Base-by-base conservation (phyloP, 176 grass and related monocot genomes). In the Poa pratensis region DNA sequence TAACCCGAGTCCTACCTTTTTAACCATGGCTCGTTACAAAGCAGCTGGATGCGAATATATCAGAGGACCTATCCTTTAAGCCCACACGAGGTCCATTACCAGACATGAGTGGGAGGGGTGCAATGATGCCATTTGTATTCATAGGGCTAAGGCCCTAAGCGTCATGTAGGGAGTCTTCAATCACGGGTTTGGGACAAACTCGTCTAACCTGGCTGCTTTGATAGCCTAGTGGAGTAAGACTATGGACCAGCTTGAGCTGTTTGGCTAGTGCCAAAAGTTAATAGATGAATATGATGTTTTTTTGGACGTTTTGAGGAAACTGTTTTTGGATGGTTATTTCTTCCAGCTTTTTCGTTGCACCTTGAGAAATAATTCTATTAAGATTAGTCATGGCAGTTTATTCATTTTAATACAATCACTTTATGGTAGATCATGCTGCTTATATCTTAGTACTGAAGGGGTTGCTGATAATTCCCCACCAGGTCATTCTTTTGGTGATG, bases 371-470 rank as follows among this genome's bases (percentile, higher is more conserved):
- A 73, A 48, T 48, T 24, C 12, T 48, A 78, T 78, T 24, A 7
- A 79, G 17, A 63, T 79, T 61, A 64, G 49, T 63, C 77, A 30
- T 64, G 24, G 73, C 20, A 32, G 18, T 35, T 51, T 75, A 52
- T 75, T 54, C 73, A 76, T 76, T 76, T 34, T 76, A 76, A 35
- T 76, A 54, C 27, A 34, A 52, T 54, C 17, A 54, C 49, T 50
- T 54, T 59, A 77, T 77, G 53, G 17, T 39, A 42, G 12, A 37
- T 63, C 62, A 68, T 81, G 28, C 30, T 81, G 63, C 51, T 69
- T 82, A 70, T 57, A 52, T 42, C 14, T 73, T 69, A 77, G 20
- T 51, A 48, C 9, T 34, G 60, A 32, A 83, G 7, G 16, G 67
- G 50, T 39, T 69, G 50, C 57, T 68, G 32, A 57, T 35, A 67